Evolutionary conservation across 2,329 filamentous ascomycete genomes (phyloP).

Genomic region (Colletotrichum coccodes): DNA sequence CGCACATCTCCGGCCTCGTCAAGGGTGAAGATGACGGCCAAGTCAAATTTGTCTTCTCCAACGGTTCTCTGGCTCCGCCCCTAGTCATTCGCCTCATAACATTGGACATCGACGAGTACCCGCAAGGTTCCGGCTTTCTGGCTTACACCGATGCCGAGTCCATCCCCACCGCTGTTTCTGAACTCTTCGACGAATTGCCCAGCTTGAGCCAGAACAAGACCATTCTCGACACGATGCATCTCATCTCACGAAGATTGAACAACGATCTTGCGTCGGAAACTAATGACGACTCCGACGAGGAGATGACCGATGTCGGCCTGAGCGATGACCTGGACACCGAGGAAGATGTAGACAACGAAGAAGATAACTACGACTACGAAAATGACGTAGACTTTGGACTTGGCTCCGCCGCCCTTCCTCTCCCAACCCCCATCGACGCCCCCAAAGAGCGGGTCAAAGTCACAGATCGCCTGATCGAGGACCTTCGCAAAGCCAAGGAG

Average conservation of each 20-base stretch:
- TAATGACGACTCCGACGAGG: conserved; percentile 42
- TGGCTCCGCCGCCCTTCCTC: conserved; percentile 36
- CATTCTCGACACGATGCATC: conserved; percentile 49
- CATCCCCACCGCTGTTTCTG: conserved; percentile 39
- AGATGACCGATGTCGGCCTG: conserved; percentile 37
- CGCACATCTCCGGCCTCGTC: conserved; percentile 63
- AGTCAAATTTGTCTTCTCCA: conserved; percentile 68
- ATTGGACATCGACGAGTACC: conserved; percentile 49
- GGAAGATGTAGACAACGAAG: conserved; percentile 44
- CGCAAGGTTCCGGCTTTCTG: conserved; percentile 49
- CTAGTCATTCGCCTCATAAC: conserved; percentile 39
- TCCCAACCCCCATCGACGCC: conserved; percentile 38
- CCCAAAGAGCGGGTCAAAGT: conserved; percentile 37
- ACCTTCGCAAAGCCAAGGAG: conserved; percentile 69
- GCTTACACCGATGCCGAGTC: conserved; percentile 54
- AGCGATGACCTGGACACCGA: conserved; percentile 40
- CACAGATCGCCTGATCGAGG: conserved; percentile 53
- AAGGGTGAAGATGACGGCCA: conserved; percentile 78
- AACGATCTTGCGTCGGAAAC: conserved; percentile 41
- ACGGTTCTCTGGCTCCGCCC: conserved; percentile 37
- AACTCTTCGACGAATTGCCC: conserved; percentile 56
- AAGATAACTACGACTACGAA: conserved; percentile 41
- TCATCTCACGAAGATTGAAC: conserved; percentile 39
- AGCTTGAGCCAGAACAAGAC: conserved; percentile 53
- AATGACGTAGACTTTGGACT: conserved; percentile 46